Percentiles rank a stretch among this genome's conserved stretches.
Conservation (phyloP, 1,284 basidiomycete species). For the Melampsora americana region DNA sequence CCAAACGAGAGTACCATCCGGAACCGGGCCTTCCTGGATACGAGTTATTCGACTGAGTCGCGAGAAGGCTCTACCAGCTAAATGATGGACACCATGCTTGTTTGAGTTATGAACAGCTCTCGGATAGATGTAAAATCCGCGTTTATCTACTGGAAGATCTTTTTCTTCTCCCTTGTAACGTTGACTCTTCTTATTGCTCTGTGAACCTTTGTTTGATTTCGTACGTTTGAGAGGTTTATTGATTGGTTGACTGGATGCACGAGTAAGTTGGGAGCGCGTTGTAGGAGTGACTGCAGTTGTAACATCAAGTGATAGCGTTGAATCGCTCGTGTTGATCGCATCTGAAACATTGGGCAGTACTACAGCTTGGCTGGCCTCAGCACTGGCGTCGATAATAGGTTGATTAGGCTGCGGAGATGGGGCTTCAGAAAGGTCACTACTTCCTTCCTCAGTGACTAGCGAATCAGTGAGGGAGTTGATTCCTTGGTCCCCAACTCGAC, state of each 20-base stretch:
- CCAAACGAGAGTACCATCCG: slow-evolving; percentile 43
- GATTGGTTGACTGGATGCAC: slow-evolving; percentile 1
- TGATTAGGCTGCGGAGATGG: slow-evolving; percentile 6
- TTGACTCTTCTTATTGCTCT: not conserved
- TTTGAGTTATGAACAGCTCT: slow-evolving; percentile 25
- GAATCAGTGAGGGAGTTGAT: not conserved
- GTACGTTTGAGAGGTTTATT: slow-evolving; percentile 16
- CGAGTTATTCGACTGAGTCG: slow-evolving; percentile 39
- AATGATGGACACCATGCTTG: slow-evolving; percentile 25
- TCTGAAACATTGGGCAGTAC: not conserved
- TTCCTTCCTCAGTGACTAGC: slow-evolving; percentile 17
- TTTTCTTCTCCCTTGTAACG: slow-evolving; percentile 10
- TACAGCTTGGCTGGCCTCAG: not conserved
- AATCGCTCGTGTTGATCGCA: not conserved
- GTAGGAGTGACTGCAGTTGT: not conserved
- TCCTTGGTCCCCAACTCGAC: not conserved
- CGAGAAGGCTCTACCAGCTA: slow-evolving; percentile 32
- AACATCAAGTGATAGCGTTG: not conserved
- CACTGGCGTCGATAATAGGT: not conserved
- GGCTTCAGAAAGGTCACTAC: slow-evolving; percentile 37
- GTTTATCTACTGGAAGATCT: slow-evolving; percentile 28
- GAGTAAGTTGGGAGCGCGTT: not conserved
- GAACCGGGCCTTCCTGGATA: slow-evolving; percentile 32
- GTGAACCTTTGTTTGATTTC: slow-evolving; percentile 15
- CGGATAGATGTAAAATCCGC: slow-evolving; percentile 39